These are phyloP conservation scores for Sarcodon aspratus DNA, from an alignment of 768 basidiomycete genomes.

Conservation along the genomic window DNA sequence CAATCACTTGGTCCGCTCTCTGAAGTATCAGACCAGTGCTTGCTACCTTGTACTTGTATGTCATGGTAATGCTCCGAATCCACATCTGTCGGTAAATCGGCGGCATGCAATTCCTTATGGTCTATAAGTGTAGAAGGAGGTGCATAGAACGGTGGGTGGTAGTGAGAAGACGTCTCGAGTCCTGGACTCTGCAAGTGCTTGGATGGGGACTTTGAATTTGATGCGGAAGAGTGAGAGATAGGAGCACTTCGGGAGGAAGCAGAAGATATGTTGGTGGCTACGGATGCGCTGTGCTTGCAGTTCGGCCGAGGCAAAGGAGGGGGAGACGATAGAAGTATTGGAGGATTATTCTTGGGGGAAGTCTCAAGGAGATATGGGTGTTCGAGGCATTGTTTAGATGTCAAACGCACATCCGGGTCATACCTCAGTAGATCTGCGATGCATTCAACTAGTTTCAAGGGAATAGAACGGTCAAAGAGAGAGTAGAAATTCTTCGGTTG, in stretches of 20 bases:
- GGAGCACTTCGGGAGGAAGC: constrained; percentile 24
- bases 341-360: constrained; percentile 51
- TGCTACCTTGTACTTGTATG: background rate
- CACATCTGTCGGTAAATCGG: background rate
- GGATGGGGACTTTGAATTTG: constrained; percentile 35
- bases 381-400: constrained; percentile 76
- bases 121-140: constrained; percentile 8
- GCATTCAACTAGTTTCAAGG: constrained; percentile 77
- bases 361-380: constrained; percentile 87
- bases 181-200: constrained; percentile 24
- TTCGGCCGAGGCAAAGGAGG: constrained; percentile 11
- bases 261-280: constrained; percentile 14
- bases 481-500: constrained; percentile 55
- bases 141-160: constrained; percentile 42
- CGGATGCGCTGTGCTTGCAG: constrained; percentile 1
- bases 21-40: background rate
- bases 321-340: constrained; percentile 27
- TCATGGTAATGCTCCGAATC: background rate
- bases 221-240: constrained; percentile 33
- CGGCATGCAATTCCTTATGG: constrained; percentile 2
- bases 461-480: constrained; percentile 71
- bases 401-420: constrained; percentile 80
- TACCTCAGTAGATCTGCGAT: constrained; percentile 88
- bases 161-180: constrained; percentile 34
- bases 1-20: constrained; percentile 18